Conservation (phyloP, 2,329 filamentous ascomycete species). For the Penicillium griseofulvum region DNA sequence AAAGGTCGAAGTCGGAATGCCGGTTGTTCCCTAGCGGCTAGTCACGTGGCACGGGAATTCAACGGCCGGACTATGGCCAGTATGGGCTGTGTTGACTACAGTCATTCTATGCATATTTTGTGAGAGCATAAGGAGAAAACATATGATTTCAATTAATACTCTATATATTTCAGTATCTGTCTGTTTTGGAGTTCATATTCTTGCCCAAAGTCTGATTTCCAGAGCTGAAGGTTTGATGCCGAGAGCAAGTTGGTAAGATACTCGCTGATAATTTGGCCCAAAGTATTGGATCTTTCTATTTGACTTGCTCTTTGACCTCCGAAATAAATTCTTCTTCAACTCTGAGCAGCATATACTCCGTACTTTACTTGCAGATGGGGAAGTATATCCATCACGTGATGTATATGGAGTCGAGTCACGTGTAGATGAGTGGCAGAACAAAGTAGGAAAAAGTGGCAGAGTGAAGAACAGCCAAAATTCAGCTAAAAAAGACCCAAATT, state of each 20-base stretch:
- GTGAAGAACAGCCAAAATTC: background rate
- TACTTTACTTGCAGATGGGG: background rate
- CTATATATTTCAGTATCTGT: background rate
- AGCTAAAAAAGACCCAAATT: background rate
- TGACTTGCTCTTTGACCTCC: background rate
- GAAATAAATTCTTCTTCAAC: background rate
- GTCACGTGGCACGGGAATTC: slow-evolving; percentile 30
- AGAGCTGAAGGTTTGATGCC: background rate
- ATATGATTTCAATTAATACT: background rate
- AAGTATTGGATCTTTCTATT: background rate
- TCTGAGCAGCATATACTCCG: background rate
- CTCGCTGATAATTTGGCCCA: background rate
- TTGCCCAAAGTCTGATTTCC: background rate
- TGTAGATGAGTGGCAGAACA: slow-evolving; percentile 1
- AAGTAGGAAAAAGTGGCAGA: background rate
- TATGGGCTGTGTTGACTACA: background rate
- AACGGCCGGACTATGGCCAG: slow-evolving; percentile 11
- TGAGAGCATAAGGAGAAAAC: background rate
- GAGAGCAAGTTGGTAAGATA: background rate
- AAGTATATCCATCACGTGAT: slow-evolving; percentile 13
- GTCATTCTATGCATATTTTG: background rate
- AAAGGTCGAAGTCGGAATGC: slow-evolving; percentile 40
- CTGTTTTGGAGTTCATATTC: background rate
- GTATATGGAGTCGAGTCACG: background rate
- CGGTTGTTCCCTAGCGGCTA: slow-evolving; percentile 40